phyloP scores from a whole-genome alignment of 2,329 filamentous ascomycete species.

The Claviceps maximensis region DNA sequence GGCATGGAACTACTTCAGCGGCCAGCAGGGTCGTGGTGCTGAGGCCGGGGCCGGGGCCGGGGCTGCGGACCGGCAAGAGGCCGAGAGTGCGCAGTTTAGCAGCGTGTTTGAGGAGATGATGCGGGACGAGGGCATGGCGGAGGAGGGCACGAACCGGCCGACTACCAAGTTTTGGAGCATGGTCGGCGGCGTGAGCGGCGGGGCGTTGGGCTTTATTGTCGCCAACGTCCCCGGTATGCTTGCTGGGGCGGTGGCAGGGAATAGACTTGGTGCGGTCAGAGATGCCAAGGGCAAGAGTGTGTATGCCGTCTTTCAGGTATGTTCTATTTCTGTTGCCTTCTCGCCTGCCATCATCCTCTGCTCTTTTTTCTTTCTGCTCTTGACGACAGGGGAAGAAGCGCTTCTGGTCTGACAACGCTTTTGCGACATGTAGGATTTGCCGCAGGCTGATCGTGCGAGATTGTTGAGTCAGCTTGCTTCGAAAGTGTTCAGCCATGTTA shows the following conservation, averaged over 20 bases:
- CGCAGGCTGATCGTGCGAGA: conserved; percentile 66
- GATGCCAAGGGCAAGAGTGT: conserved; percentile 93
- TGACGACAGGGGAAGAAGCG: no score
- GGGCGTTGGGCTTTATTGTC: conserved; percentile 85
- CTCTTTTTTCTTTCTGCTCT: neutral
- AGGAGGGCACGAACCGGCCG: conserved; percentile 43
- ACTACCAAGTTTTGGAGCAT: conserved; percentile 77
- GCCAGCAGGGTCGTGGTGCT: conserved; percentile 12
- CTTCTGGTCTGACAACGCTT: neutral
- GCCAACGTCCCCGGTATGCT: conserved; percentile 82
- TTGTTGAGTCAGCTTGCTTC: conserved; percentile 73
- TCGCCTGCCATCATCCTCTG: neutral
- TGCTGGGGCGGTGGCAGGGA: conserved; percentile 84
- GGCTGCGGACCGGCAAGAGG: conserved; percentile 31
- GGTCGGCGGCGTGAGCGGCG: conserved; percentile 74
- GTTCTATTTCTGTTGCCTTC: neutral
- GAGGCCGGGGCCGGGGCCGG: no score
- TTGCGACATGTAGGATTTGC: conserved; percentile 49
- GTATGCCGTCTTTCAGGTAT: conserved; percentile 66
- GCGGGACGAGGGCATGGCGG: conserved; percentile 70
- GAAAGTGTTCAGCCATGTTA: conserved; percentile 73
- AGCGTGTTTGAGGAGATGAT: conserved; percentile 84
- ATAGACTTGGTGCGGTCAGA: conserved; percentile 75
- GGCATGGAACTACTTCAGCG: conserved; percentile 53
- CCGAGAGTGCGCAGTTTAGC: conserved; percentile 73